phyloP scores from a whole-genome alignment of 108 stramenopile genomes.

The Conticribra weissflogii region DNA sequence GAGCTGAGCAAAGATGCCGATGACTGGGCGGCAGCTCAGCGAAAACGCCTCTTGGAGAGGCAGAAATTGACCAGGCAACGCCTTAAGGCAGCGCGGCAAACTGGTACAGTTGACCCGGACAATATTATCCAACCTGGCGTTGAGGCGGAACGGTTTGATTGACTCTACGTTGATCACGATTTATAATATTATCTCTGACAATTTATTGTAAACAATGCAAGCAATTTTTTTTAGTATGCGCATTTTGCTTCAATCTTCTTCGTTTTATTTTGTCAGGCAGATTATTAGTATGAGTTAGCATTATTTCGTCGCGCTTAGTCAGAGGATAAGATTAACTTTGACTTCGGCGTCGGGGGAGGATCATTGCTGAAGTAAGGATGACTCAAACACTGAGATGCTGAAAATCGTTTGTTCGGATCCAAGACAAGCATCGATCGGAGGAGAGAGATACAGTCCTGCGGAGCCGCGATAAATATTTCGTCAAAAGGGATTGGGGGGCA shows the following conservation, averaged over 20 bases:
- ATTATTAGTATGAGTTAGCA: no score
- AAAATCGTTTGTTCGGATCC: constrained; percentile 87
- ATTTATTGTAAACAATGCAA: no score
- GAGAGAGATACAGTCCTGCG: constrained; percentile 82
- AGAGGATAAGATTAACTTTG: constrained; percentile 64
- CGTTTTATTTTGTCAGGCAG: no score
- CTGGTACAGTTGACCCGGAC: constrained; percentile 40
- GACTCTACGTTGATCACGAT: no score
- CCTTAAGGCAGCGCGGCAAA: constrained; percentile 50
- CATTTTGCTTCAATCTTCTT: no score
- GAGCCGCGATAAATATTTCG: constrained; percentile 88
- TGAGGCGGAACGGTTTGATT: constrained; percentile 49
- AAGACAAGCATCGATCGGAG: constrained; percentile 81
- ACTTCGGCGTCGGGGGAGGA: constrained; percentile 86
- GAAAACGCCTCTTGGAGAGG: constrained; percentile 62
- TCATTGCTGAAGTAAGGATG: constrained; percentile 91
- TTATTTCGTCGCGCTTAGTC: no score
- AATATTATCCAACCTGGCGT: constrained; percentile 29
- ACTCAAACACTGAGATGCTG: constrained; percentile 77
- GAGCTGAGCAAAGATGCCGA: constrained; percentile 79
- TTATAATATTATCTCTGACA: no score
- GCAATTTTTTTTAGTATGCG: no score
- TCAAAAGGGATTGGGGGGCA: constrained; percentile 84
- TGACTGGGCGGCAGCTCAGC: constrained; percentile 82
- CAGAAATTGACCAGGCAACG: constrained; percentile 68